Evolutionary conservation across 257 asterid genomes (phyloP), one percentile per base, ranked within the genome.

Genomic region (Ligustrum vulgare): DNA sequence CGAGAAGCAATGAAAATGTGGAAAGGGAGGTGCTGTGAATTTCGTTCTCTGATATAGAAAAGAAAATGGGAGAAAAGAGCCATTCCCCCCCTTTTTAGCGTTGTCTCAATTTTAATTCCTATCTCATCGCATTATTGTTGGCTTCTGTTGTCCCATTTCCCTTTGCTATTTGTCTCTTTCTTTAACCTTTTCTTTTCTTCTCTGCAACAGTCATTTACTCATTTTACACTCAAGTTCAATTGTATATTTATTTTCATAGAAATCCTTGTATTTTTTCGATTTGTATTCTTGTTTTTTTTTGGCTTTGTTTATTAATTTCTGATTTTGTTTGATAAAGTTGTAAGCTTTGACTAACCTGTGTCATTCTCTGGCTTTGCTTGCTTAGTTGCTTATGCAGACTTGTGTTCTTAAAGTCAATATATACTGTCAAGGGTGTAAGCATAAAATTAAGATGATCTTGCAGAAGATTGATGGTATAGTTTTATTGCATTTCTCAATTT

Each of bases 391-490:
- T 87, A 39, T 82, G 87, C 96, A 93, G 98, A 93, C 97, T 74
- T 93, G 97, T 87, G 98, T 85, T 15, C 96, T 93, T 37, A 93
- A 91, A 79, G 97, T 93, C 88, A 90, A 90, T 81, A 91, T 93
- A 72, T 97, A 93, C 91, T 91, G 98, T 79, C 97, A 93, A 80
- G 98, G 97, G 0, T 93, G 98, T 82, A 93, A 90, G 84, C 88
- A 87, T 2, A 90, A 90, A 82, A 97, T 93, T 63, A 93, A 93
- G 91, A 93, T 91, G 82, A 93, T 90, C 86, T 78, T 93, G 87
- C 97, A 93, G 86, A 93, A 91, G 86, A 91, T 93, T 83, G 98
- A 93, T 49, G 98, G 98, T 91, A 87, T 69, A 35, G 20, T 45
- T 54, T 56, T 28, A 45, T 75, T 78, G 71, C 81, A 74, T 10